Evolutionary conservation across 2,329 filamentous ascomycete genomes (phyloP).

Genomic region (Ophiostoma ips): DNA sequence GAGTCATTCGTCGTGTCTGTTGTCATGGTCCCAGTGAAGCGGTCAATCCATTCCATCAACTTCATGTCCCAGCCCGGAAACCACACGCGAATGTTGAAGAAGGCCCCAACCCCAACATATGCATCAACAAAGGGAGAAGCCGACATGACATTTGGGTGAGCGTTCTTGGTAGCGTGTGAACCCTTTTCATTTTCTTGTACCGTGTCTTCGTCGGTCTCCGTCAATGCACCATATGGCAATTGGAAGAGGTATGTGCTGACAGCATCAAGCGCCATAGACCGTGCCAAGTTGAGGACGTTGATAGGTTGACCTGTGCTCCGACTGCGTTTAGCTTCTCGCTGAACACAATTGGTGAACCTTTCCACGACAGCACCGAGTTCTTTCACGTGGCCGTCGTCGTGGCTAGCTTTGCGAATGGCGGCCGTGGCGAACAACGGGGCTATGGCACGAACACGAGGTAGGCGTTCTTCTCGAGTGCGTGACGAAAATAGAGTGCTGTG

Average conservation of each 20-base stretch:
- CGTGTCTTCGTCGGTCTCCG: neutral
- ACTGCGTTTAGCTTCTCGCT: neutral
- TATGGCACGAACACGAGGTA: neutral
- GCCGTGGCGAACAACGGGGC: neutral
- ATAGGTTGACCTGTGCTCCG: neutral
- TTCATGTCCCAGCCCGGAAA: conserved; percentile 4
- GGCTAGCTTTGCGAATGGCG: neutral
- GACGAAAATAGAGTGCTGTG: conserved; percentile 9
- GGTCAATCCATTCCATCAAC: conserved; percentile 6
- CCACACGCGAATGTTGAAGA: conserved; percentile 9
- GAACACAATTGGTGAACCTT: neutral
- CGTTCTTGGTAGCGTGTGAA: neutral
- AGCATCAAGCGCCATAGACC: conserved; percentile 8
- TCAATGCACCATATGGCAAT: conserved; percentile 5
- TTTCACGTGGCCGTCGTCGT: neutral
- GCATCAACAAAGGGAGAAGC: conserved; percentile 11
- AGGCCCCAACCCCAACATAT: conserved; percentile 10
- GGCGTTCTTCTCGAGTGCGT: neutral
- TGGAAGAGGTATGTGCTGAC: conserved; percentile 10
- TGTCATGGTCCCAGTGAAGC: conserved; percentile 3
- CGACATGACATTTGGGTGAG: conserved; percentile 2
- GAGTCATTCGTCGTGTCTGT: neutral
- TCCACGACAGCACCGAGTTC: neutral
- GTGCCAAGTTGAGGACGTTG: conserved; percentile 5
- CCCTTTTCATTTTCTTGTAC: neutral